A percentile compares a stretch with the other conserved stretches of the same genome.
Conservation (phyloP, 208 protist genomes). For the Wallacemonas sp. region DNA sequence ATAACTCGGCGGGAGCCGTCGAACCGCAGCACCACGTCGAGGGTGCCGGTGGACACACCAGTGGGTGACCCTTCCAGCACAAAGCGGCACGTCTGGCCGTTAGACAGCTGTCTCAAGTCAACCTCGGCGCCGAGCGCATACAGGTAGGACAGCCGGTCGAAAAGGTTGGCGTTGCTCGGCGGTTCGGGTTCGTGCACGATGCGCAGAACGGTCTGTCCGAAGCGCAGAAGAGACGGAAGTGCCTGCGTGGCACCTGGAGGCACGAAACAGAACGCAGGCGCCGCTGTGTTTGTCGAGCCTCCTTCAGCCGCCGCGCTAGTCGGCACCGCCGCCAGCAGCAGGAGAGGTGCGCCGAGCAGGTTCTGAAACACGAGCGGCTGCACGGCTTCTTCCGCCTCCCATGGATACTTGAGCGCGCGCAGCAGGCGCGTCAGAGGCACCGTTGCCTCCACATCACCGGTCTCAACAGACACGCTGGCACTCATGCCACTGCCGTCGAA, state of each 20-base stretch:
- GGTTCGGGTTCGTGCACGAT: background rate
- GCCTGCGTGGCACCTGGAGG: background rate
- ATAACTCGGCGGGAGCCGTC: conserved; percentile 31
- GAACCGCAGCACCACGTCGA: conserved; percentile 42
- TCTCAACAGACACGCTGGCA: conserved; percentile 20
- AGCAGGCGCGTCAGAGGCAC: conserved; percentile 25
- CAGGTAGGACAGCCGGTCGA: conserved; percentile 2
- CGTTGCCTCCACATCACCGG: conserved; percentile 24
- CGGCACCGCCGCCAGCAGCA: conserved; percentile 10
- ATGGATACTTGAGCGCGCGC: conserved; percentile 11
- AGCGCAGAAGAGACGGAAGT: background rate
- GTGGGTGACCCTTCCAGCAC: conserved; percentile 8
- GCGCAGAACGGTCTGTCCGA: background rate
- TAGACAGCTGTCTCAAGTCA: conserved; percentile 31
- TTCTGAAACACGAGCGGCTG: conserved; percentile 32
- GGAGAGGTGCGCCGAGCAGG: conserved; percentile 22
- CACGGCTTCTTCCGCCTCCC: background rate
- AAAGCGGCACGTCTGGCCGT: conserved; percentile 32
- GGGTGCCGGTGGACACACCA: conserved; percentile 16
- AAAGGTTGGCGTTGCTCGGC: background rate
- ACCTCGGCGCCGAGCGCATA: conserved; percentile 16
- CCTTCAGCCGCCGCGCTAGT: background rate
- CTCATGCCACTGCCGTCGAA: conserved; percentile 17
- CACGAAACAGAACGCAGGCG: background rate
- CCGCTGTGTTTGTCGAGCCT: background rate